Conservation (phyloP, 2,329 filamentous ascomycete genomes). For the Fonsecaea monophora region DNA sequence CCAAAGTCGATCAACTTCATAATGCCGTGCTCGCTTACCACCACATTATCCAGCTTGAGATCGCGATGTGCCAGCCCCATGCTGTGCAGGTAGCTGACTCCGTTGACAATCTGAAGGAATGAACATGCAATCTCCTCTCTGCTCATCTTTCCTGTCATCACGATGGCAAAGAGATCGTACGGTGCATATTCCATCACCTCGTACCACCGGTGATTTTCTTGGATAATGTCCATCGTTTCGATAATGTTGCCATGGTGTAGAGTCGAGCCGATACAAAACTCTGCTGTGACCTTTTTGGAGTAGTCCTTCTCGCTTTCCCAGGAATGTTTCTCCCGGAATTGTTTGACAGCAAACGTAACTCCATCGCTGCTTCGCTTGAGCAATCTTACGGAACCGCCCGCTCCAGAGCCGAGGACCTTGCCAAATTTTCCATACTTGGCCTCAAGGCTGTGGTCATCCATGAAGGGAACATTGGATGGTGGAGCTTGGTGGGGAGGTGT, state of each 20-base stretch:
- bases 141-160: slow-evolving; percentile 98
- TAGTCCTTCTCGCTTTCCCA: slow-evolving; percentile 97
- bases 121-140: slow-evolving; percentile 88
- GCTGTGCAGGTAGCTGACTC: slow-evolving; percentile 91
- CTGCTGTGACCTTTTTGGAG: slow-evolving; percentile 95
- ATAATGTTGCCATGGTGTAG: slow-evolving; percentile 98
- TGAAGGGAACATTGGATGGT: slow-evolving; percentile 74
- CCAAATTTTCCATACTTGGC: slow-evolving; percentile 97
- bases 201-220: slow-evolving; percentile 93
- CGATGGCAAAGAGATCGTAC: slow-evolving; percentile 93
- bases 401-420: slow-evolving; percentile 89
- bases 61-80: slow-evolving; percentile 95
- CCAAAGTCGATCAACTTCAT: slow-evolving; percentile 99
- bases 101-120: slow-evolving; percentile 92
- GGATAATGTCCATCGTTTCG: slow-evolving; percentile 94
- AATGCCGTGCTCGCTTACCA: slow-evolving; percentile 93
- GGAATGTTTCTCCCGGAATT: slow-evolving; percentile 88
- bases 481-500: slow-evolving; percentile 61
- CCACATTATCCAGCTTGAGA: slow-evolving; percentile 95
- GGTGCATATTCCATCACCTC: slow-evolving; percentile 99
- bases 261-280: slow-evolving; percentile 97
- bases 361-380: slow-evolving; percentile 94
- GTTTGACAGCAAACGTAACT: slow-evolving; percentile 95
- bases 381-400: slow-evolving; percentile 89
- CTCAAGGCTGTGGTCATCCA: slow-evolving; percentile 87